These are phyloP conservation scores for Fusarium sp. DNA, from an alignment of 2,329 filamentous ascomycete genomes.

Conservation along the genomic window DNA sequence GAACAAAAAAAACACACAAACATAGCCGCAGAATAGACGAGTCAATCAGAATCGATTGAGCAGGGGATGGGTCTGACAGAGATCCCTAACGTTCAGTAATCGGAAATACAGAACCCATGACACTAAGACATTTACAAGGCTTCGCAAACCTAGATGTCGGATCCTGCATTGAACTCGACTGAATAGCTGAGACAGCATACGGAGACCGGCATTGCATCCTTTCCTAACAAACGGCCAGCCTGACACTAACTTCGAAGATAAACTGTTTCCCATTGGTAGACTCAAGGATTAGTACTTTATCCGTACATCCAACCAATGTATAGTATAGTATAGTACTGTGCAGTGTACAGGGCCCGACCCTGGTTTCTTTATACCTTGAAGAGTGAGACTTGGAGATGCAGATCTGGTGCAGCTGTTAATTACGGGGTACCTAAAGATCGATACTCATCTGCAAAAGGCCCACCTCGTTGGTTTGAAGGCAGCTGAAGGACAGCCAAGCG, in stretches of 20 bases:
- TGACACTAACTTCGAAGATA: background rate
- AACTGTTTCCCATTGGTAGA: slow-evolving; percentile 11
- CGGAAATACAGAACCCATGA: slow-evolving; percentile 17
- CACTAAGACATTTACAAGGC: slow-evolving; percentile 7
- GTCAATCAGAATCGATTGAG: slow-evolving; percentile 17
- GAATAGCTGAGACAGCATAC: slow-evolving; percentile 17
- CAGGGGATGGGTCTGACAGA: slow-evolving; percentile 11
- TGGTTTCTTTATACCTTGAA: slow-evolving; percentile 8
- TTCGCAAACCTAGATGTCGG: slow-evolving; percentile 13
- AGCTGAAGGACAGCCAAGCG: slow-evolving; percentile 10
- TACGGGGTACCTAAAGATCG: slow-evolving; percentile 11
- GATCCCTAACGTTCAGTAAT: slow-evolving; percentile 32
- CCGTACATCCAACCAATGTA: background rate
- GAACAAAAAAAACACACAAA: slow-evolving; percentile 6
- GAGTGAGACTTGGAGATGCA: slow-evolving; percentile 8
- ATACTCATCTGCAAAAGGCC: slow-evolving; percentile 17
- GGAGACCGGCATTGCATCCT: slow-evolving; percentile 1
- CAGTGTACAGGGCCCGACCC: background rate
- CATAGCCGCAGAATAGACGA: slow-evolving; percentile 10
- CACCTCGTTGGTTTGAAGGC: slow-evolving; percentile 10
- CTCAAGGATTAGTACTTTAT: background rate
- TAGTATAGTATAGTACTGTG: background rate
- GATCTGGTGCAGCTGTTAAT: slow-evolving; percentile 27
- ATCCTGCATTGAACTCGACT: background rate
- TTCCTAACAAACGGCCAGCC: background rate